Base-by-base conservation (phyloP, 2,329 filamentous ascomycete species). In the Botrytis byssoidea region DNA sequence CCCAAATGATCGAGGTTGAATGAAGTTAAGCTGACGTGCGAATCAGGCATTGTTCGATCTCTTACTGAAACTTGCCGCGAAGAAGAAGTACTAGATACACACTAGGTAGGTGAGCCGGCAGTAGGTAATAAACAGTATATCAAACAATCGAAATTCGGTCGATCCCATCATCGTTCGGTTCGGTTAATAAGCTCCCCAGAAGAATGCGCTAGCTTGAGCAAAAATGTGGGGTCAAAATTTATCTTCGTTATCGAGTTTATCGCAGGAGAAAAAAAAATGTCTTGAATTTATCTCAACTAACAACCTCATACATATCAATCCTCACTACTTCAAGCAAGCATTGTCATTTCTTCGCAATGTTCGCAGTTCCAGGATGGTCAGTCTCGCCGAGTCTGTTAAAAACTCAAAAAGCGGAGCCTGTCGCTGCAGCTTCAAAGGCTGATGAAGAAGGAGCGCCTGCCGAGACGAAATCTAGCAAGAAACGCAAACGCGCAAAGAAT, bases 361-460 rank as follows among this genome's bases (percentile, higher is more conserved):
- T 98, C 83, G 91, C 94, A 16, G 95, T 98, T 44, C 93, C 93
- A 80, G 96, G 96, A 78, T 98, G 95, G 95, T 93, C 93, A 57
- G 87, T 98, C 51, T 89, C 93, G 73, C 88, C 91, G 75, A 88
- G 90, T 77, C 85, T 85, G 70, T 88, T 97, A 76, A 94, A 93
- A 83, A 83, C 89, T 44, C 93, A 97, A 83, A 80, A 81, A 29
- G 61, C 76, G 48, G 77, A 77, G 32, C 55, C 74, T 18, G 64
- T 65, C 2, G 68, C 73, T 25, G 57, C 59, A 12, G 25, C n/a
- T 12, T 40, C 72, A 63, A 70, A 63, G 20, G 22, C 25, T 40
- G 64, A 60, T n/a, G 51, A 70, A 79, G 66, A 68, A 81, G 70
- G 75, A 82, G 68, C 77, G 10, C 10, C 60, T 25, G 46, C 40